Conservation (phyloP, 345 rosid species). For the Camelina sativa region DNA sequence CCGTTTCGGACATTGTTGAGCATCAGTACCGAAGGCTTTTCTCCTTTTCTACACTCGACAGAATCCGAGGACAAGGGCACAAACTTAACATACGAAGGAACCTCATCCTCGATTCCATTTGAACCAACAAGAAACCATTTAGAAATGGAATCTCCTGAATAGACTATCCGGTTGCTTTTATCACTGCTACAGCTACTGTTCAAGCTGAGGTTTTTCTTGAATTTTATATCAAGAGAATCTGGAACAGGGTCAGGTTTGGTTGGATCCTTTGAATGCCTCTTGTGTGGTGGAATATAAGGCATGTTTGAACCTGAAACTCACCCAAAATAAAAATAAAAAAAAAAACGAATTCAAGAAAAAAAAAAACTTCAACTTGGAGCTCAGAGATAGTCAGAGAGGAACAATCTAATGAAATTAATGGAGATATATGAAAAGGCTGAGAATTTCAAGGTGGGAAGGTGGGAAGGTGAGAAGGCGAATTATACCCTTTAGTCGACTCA, state of each 20-base stretch:
- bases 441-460: background rate
- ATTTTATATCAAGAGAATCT: slow-evolving; percentile 40
- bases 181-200: slow-evolving; percentile 4
- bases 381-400: background rate
- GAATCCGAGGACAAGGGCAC: slow-evolving; percentile 47
- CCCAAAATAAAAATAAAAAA: background rate
- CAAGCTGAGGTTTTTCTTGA: slow-evolving; percentile 43
- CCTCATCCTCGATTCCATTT: slow-evolving; percentile 41
- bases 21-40: slow-evolving; percentile 48
- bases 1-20: slow-evolving; percentile 31
- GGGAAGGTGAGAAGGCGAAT: slow-evolving; percentile 14
- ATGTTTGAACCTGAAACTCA: slow-evolving; percentile 21
- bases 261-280: slow-evolving; percentile 51
- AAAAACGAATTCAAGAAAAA: background rate
- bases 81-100: slow-evolving; percentile 48
- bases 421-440: background rate
- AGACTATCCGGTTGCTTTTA: slow-evolving; percentile 41
- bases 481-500: background rate
- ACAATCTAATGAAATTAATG: too few species aligned
- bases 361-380: background rate
- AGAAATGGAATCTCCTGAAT: slow-evolving; percentile 42
- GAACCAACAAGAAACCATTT: slow-evolving; percentile 62
- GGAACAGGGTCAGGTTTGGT: slow-evolving; percentile 45
- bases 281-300: slow-evolving; percentile 64
- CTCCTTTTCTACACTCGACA: slow-evolving; percentile 39